A percentile compares a stretch with the other conserved stretches of the same genome.
Conservation (phyloP, 441 rosid genomes). For the Gossypium trilobum region DNA sequence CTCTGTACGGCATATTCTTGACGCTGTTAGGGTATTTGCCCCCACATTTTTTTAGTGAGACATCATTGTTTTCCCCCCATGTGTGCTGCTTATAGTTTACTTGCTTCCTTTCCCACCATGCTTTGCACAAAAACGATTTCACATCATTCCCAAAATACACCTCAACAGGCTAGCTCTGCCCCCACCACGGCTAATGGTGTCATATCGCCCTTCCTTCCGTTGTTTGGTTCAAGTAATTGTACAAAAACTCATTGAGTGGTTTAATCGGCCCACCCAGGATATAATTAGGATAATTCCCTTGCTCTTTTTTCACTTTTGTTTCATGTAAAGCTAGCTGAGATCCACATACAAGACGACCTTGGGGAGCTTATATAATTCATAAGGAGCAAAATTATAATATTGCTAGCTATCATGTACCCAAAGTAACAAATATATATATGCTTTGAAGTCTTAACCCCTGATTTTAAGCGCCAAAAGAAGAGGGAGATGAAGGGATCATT, state of each 20-base stretch:
- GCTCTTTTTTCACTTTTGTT: neutral
- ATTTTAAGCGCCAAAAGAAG: neutral
- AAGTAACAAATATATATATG: neutral
- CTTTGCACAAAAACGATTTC: neutral
- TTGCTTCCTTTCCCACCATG: neutral
- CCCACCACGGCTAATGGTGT: conserved; percentile 14
- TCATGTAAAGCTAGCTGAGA: neutral
- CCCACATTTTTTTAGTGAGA: neutral
- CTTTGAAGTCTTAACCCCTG: neutral
- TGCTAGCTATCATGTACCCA: neutral
- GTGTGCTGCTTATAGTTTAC: conserved; percentile 5
- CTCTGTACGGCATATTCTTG: neutral
- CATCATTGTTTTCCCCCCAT: conserved; percentile 2
- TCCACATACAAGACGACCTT: no score
- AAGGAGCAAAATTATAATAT: neutral
- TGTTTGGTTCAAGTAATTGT: conserved; percentile 10
- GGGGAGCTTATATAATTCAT: no score
- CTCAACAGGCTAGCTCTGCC: conserved; percentile 8
- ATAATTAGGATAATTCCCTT: neutral
- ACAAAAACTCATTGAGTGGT: conserved; percentile 3
- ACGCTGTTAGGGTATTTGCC: neutral
- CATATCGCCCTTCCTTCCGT: conserved; percentile 6
- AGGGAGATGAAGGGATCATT: neutral
- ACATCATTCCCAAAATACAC: conserved; percentile 1
- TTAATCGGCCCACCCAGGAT: conserved; percentile 1